Evolutionary conservation across 176 grass and related monocot genomes (phyloP).

Genomic region (Paspalum notatum): DNA sequence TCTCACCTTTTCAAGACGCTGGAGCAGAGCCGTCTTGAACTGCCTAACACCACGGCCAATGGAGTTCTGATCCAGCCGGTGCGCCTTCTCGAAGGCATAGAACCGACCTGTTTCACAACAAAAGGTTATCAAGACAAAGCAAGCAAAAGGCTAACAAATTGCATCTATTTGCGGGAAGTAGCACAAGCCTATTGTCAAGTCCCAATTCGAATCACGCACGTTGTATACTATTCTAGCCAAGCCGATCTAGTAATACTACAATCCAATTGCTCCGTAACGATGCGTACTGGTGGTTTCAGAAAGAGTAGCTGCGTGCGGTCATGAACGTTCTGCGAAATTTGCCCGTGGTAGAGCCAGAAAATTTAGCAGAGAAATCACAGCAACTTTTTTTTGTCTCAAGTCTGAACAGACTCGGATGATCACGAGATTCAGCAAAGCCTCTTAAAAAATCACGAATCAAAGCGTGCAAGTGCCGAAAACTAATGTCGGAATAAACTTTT

Average conservation of each 20-base stretch:
- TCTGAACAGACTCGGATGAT: conserved; percentile 16
- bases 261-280: not conserved
- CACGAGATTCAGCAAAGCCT: conserved; percentile 15
- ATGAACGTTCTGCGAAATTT: not conserved
- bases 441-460: conserved; percentile 10
- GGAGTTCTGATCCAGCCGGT: conserved; percentile 83
- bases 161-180: not conserved
- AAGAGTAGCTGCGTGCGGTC: not conserved
- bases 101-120: conserved; percentile 68
- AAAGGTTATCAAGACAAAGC: conserved; percentile 24
- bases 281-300: not conserved
- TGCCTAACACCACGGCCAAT: conserved; percentile 88
- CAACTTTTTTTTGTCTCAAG: not conserved
- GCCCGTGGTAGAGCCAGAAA: not conserved
- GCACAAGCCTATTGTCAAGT: conserved; percentile 4
- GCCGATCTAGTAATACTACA: not conserved
- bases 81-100: conserved; percentile 94
- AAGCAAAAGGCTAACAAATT: not conserved
- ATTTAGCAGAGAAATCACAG: not conserved
- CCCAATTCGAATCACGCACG: not conserved
- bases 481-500: conserved; percentile 17
- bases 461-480: conserved; percentile 1
- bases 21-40: conserved; percentile 87
- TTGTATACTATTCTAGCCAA: not conserved
- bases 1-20: conserved; percentile 83